These are phyloP conservation scores for Hypholoma fasciculare DNA, from an alignment of 768 basidiomycete genomes.

Conservation along the genomic window DNA sequence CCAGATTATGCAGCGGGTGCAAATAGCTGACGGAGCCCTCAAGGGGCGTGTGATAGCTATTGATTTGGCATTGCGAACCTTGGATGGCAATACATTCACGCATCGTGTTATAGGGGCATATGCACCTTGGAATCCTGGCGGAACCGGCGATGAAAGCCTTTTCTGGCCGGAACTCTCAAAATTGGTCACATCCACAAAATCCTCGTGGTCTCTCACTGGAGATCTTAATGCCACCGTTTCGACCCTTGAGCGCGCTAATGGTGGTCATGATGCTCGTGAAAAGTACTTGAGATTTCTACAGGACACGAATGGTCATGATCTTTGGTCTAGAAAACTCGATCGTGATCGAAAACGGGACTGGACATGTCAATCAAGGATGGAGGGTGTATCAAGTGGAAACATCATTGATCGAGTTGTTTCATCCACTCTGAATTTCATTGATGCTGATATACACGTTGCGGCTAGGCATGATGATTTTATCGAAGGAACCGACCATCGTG, in stretches of 20 bases:
- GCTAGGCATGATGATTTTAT: background rate
- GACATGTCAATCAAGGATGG: background rate
- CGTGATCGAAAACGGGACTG: background rate
- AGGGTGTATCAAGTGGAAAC: background rate
- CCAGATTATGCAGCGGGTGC: slow-evolving; percentile 2
- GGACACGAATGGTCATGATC: slow-evolving; percentile 1
- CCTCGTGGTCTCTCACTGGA: slow-evolving; percentile 18
- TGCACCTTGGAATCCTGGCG: slow-evolving; percentile 27
- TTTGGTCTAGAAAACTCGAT: background rate
- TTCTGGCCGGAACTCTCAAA: slow-evolving; percentile 16
- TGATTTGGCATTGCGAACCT: slow-evolving; percentile 18
- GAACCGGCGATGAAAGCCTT: background rate
- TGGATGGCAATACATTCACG: slow-evolving; percentile 7
- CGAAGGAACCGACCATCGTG: slow-evolving; percentile 8
- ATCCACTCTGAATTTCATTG: background rate
- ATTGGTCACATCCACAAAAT: background rate
- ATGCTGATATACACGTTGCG: slow-evolving; percentile 4
- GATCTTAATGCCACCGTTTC: slow-evolving; percentile 18
- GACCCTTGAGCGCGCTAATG: slow-evolving; percentile 1
- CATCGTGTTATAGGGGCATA: slow-evolving; percentile 26
- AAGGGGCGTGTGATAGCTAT: slow-evolving; percentile 18
- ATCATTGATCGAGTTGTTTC: slow-evolving; percentile 9
- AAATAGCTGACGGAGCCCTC: slow-evolving; percentile 8
- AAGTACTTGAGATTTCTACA: slow-evolving; percentile 3
- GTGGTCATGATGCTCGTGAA: background rate